Evolutionary conservation across 192 early-diverging fungal genomes (phyloP).

Genomic region (Coemansia sp.): DNA sequence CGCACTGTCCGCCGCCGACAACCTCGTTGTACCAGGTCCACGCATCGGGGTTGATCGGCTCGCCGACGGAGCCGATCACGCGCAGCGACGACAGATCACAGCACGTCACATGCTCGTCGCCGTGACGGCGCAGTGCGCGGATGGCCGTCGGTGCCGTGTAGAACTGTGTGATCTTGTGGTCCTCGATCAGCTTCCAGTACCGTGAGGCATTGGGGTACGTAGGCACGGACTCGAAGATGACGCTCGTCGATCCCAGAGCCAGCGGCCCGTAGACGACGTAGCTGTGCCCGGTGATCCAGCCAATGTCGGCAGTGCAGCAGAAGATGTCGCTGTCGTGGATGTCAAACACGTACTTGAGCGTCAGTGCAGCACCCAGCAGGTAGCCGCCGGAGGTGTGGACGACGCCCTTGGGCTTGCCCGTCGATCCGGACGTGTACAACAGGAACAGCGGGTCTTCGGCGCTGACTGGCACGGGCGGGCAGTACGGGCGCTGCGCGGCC

Average conservation of each 20-base stretch:
- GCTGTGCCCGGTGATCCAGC: slow-evolving; percentile 81
- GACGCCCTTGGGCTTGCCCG: slow-evolving; percentile 89
- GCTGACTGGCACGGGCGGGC: slow-evolving; percentile 76
- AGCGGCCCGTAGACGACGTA: slow-evolving; percentile 94
- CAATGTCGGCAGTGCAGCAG: slow-evolving; percentile 95
- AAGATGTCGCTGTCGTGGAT: slow-evolving; percentile 81
- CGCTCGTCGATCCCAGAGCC: slow-evolving; percentile 78
- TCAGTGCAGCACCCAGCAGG: slow-evolving; percentile 79
- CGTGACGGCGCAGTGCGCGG: slow-evolving; percentile 84
- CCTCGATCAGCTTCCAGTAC: slow-evolving; percentile 80
- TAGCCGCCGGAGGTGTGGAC: slow-evolving; percentile 94
- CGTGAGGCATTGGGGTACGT: slow-evolving; percentile 83
- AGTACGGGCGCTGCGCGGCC: slow-evolving; percentile 77
- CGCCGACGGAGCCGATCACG: slow-evolving; percentile 91
- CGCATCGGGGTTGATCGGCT: slow-evolving; percentile 96
- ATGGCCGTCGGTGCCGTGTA: slow-evolving; percentile 99
- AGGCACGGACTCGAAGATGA: slow-evolving; percentile 91
- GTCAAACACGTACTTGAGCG: slow-evolving; percentile 92
- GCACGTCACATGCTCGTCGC: slow-evolving; percentile 67
- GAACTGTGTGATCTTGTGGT: slow-evolving; percentile 92
- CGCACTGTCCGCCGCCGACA: slow-evolving; percentile 78
- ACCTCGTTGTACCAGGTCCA: slow-evolving; percentile 96
- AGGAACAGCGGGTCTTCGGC: slow-evolving; percentile 93
- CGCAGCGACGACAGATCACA: slow-evolving; percentile 80
- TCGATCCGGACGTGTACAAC: slow-evolving; percentile 89